Percentiles rank a stretch among this genome's conserved stretches.
Conservation (phyloP, 805 yeast genomes). For the Pichia paraexigua region DNA sequence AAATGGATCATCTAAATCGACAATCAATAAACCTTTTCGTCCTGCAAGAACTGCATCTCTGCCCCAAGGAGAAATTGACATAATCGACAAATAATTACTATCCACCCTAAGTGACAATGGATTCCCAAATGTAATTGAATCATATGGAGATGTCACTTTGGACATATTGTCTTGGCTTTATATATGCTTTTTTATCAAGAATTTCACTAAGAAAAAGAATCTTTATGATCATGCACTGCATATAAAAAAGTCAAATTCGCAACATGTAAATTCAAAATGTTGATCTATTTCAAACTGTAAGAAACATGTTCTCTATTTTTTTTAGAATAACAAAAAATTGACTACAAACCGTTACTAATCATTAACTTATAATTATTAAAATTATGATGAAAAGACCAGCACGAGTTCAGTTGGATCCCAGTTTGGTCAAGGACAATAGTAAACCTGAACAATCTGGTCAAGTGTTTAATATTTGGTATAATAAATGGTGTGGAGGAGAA, state of each 20-base stretch:
- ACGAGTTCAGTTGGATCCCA: constrained; percentile 63
- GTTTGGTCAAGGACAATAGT: constrained; percentile 43
- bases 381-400: constrained; percentile 39
- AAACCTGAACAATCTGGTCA: constrained; percentile 77
- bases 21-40: constrained; percentile 72
- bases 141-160: constrained; percentile 20
- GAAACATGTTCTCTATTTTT: too few species aligned
- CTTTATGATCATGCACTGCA: not conserved
- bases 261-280: not conserved
- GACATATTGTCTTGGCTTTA: not conserved
- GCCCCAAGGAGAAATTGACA: constrained; percentile 83
- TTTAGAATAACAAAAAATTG: too few species aligned
- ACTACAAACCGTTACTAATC: too few species aligned
- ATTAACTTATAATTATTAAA: too few species aligned
- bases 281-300: not conserved
- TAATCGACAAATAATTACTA: constrained; percentile 78
- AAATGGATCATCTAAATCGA: constrained; percentile 94
- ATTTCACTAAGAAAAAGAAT: not conserved
- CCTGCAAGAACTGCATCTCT: constrained; percentile 90
- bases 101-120: constrained; percentile 81
- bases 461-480: constrained; percentile 80
- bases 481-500: constrained; percentile 82
- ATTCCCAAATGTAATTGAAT: constrained; percentile 65
- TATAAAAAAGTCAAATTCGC: not conserved
- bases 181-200: not conserved